These are phyloP conservation scores for Apophysomyces variabilis DNA, from an alignment of 371 early-diverging fungal genomes.

Conservation along the genomic window DNA sequence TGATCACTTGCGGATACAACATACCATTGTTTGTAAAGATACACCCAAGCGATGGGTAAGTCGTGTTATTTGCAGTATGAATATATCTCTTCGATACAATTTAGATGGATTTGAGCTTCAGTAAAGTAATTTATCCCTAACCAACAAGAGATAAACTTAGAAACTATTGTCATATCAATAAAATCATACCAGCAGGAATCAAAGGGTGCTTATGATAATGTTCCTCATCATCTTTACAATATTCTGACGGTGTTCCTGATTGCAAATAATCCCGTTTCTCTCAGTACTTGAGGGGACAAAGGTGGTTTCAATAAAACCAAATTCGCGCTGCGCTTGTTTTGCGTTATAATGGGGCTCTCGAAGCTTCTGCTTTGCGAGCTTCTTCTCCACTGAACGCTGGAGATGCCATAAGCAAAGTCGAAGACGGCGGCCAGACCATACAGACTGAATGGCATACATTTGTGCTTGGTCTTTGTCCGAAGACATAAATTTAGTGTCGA, in stretches of 20 bases:
- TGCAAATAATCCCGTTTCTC: background rate
- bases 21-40: conserved; percentile 8
- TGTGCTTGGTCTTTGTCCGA: conserved; percentile 12
- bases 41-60: conserved; percentile 9
- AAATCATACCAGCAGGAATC: background rate
- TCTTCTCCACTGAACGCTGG: background rate
- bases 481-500: background rate
- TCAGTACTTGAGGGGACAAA: background rate
- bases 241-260: background rate
- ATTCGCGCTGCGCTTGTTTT: background rate
- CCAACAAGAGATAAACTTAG: background rate
- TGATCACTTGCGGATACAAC: too few relatives aligned
- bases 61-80: background rate
- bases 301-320: background rate
- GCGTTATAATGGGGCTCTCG: background rate
- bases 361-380: background rate
- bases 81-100: background rate
- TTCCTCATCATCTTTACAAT: background rate
- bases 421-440: background rate
- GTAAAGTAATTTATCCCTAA: background rate
- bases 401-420: background rate
- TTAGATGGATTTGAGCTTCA: background rate
- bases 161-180: background rate
- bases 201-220: background rate
- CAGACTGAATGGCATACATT: conserved; percentile 4